These are phyloP conservation scores for Pseudogymnoascus sp. DNA, from an alignment of 2,329 filamentous ascomycete genomes.

Conservation along the genomic window DNA sequence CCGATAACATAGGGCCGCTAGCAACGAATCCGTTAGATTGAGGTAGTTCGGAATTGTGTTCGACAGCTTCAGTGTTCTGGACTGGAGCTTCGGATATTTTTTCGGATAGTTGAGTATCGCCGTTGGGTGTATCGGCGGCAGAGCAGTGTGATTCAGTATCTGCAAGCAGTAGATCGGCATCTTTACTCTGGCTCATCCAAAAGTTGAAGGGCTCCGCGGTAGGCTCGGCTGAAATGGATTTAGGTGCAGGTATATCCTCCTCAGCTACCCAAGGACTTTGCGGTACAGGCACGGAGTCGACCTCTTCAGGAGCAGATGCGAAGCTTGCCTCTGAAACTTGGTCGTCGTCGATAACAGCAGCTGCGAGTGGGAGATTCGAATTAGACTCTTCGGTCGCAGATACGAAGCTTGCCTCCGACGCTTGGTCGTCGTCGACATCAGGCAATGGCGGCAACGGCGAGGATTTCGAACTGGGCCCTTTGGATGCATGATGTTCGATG, in stretches of 20 bases:
- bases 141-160: not conserved
- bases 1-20: not conserved
- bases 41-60: not conserved
- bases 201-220: not conserved
- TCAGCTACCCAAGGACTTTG: slow-evolving; percentile 27
- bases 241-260: slow-evolving; percentile 1
- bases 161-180: not conserved
- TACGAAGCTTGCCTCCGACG: not conserved
- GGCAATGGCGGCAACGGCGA: not conserved
- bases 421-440: not conserved
- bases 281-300: slow-evolving; percentile 10
- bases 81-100: not conserved
- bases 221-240: not conserved
- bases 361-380: not conserved
- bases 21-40: not conserved
- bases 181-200: not conserved
- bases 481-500: not conserved
- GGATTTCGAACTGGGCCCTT: not conserved
- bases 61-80: not conserved
- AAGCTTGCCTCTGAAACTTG: not conserved
- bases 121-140: not conserved
- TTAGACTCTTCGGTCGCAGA: not conserved
- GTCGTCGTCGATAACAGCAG: not conserved
- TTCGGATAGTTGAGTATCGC: not conserved
- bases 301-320: not conserved